A percentile compares a stretch with the other conserved stretches of the same genome.
Evolutionary conservation across 257 asterid genomes (phyloP).

Genomic region (Galeopsis tetrahit): DNA sequence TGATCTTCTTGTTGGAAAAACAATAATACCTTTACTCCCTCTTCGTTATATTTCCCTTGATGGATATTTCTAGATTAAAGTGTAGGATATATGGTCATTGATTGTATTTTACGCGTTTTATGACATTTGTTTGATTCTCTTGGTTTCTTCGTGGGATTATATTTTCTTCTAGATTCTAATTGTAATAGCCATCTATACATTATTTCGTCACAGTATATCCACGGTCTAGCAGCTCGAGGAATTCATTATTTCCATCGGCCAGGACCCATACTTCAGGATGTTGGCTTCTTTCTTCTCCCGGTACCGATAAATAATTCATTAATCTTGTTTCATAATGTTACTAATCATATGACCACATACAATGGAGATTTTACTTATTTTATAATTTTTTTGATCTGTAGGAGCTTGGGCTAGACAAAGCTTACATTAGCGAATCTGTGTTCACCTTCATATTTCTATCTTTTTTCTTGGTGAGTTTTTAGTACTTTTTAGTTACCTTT

Average conservation of each 20-base stretch:
- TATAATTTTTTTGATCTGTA: slow-evolving; percentile 40
- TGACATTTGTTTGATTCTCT: background rate
- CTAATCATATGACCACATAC: slow-evolving; percentile 4
- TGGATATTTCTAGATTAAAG: background rate
- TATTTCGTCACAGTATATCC: slow-evolving; percentile 57
- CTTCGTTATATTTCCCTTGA: background rate
- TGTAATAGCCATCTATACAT: background rate
- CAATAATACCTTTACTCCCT: background rate
- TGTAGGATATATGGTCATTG: background rate
- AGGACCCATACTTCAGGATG: slow-evolving; percentile 73
- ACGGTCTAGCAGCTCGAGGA: slow-evolving; percentile 81
- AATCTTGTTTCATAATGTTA: background rate
- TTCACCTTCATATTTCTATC: slow-evolving; percentile 77
- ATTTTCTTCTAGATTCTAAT: slow-evolving; percentile 25
- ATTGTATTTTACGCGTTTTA: background rate
- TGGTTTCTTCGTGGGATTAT: background rate
- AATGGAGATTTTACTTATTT: slow-evolving; percentile 30
- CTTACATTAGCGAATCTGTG: slow-evolving; percentile 87
- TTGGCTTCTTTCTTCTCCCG: slow-evolving; percentile 83
- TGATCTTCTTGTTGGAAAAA: background rate
- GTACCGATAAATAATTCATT: slow-evolving; percentile 41
- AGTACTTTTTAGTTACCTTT: background rate
- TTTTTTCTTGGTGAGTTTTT: slow-evolving; percentile 77
- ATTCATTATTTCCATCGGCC: slow-evolving; percentile 79
- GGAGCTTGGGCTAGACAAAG: slow-evolving; percentile 92